Evolutionary conservation across 768 basidiomycete species (phyloP).

Genomic region (Coprinopsis sp.): DNA sequence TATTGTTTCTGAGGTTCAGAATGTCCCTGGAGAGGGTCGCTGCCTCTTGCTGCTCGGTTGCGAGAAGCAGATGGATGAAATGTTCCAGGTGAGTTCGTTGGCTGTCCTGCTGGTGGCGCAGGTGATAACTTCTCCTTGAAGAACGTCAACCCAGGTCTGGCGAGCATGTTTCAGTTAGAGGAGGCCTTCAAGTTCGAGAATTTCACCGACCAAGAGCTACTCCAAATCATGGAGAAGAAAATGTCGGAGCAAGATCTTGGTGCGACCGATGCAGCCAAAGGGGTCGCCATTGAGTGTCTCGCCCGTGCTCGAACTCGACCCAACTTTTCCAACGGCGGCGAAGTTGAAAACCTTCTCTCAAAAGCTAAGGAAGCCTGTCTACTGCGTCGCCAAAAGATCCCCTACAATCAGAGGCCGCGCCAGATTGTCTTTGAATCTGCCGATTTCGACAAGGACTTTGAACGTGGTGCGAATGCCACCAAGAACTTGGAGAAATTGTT

Average conservation of each 20-base stretch:
- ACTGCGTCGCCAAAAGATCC: slow-evolving; percentile 27
- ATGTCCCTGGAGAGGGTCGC: slow-evolving; percentile 62
- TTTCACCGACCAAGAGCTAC: slow-evolving; percentile 50
- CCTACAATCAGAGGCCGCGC: slow-evolving; percentile 19
- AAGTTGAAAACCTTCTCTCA: slow-evolving; percentile 56
- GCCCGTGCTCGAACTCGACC: slow-evolving; percentile 41
- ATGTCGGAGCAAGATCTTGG: slow-evolving; percentile 51
- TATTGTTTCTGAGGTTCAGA: slow-evolving; percentile 70
- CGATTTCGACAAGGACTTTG: slow-evolving; percentile 63
- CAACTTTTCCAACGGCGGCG: slow-evolving; percentile 64
- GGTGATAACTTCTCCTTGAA: slow-evolving; percentile 17
- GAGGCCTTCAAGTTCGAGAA: slow-evolving; percentile 68
- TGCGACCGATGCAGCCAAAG: slow-evolving; percentile 54
- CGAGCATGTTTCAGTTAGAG: slow-evolving; percentile 64
- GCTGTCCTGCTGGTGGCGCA: not conserved
- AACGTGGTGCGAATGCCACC: slow-evolving; percentile 44
- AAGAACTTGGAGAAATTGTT: slow-evolving; percentile 53
- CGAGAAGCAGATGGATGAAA: slow-evolving; percentile 61
- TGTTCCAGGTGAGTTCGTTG: slow-evolving; percentile 60
- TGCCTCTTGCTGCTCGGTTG: slow-evolving; percentile 66
- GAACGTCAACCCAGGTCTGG: slow-evolving; percentile 68
- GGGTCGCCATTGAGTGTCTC: slow-evolving; percentile 49
- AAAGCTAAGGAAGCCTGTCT: slow-evolving; percentile 46
- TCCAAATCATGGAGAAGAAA: slow-evolving; percentile 49
- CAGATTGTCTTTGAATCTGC: slow-evolving; percentile 49